These are phyloP conservation scores for Dendrothele bispora DNA, from an alignment of 768 basidiomycete species.

Conservation along the genomic window DNA sequence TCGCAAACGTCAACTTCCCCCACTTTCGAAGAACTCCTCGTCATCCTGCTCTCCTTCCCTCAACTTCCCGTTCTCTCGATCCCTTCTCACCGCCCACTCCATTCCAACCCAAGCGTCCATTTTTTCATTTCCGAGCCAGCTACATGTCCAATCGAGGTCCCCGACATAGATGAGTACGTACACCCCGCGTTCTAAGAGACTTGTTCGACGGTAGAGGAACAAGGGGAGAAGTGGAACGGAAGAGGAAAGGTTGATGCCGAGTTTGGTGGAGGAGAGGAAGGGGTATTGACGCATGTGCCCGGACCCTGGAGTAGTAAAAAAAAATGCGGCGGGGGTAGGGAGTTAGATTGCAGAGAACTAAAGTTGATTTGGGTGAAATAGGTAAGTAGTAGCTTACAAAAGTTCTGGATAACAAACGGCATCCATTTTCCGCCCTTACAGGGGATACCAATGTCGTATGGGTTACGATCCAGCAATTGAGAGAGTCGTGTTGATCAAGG, in stretches of 20 bases:
- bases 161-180: too few relatives aligned
- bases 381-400: slow-evolving; percentile 3
- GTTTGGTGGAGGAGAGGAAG: slow-evolving; percentile 36
- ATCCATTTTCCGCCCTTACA: too few relatives aligned
- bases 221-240: slow-evolving; percentile 33
- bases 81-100: slow-evolving; percentile 47
- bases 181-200: slow-evolving; percentile 56
- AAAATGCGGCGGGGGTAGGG: too few relatives aligned
- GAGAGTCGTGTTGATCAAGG: too few relatives aligned
- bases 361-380: too few relatives aligned
- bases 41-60: slow-evolving; percentile 38
- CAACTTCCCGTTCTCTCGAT: slow-evolving; percentile 49
- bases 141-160: too few relatives aligned
- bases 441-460: too few relatives aligned
- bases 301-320: too few relatives aligned
- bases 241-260: slow-evolving; percentile 49
- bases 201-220: slow-evolving; percentile 33
- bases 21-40: slow-evolving; percentile 14
- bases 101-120: slow-evolving; percentile 52
- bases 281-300: slow-evolving; percentile 50
- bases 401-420: slow-evolving; percentile 9
- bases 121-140: slow-evolving; percentile 57
- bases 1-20: slow-evolving; percentile 37
- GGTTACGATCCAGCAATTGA: too few relatives aligned
- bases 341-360: too few relatives aligned